Base-by-base conservation (phyloP, 73 alveolate species). In the Tetrahymena malaccensis region DNA sequence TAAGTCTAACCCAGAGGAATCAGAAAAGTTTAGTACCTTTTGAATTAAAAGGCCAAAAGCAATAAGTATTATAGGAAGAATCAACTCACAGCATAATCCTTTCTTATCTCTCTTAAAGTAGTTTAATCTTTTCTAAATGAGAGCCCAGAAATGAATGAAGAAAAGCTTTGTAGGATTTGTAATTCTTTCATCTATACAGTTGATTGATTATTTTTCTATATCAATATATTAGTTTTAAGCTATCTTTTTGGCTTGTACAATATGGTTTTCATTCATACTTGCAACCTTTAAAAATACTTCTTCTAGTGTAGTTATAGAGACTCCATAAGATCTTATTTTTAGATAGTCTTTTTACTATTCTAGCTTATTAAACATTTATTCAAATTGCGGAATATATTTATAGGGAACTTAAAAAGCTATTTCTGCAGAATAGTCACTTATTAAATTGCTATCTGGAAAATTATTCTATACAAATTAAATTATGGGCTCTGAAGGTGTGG, bases 241-340 rank as follows among this genome's bases (percentile, higher is more conserved):
- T 3, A 21, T 16, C 31, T 70, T 43, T 40, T 84, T 19, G 17
- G 57, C 16, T 85, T 43, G 33, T 19, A 25, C 95, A 1, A 56
- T 37, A 50, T 40, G 93, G 10, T 83, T 50, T 5, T 95, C 98
- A 21, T 95, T 97, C 34, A 97, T 97, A 57, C 96, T 96, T 50
- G 97, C 98, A 25, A 97, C 98, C 43, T 95, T 96, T n/a, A 97
- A 93, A 95, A 97, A 97, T 12, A 97, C 98, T 94, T 97, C 99
- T 94, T 97, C 99, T 25, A 97, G 96, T 2, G 98, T 97, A 22
- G 99, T 98, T 17, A 97, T 97, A 15, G 98, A 97, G 6, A 98
- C 98, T 37, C 99, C 98, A 97, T 98, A 98, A n/a, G 98, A 94
- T 95, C 97, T 97, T n/a, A 98, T 96, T 40, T 98, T 98, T 43